A percentile compares a stretch with the other conserved stretches of the same genome.
Evolutionary conservation across 2,329 filamentous ascomycete species (phyloP).

Genomic region (Penicillium sp.): DNA sequence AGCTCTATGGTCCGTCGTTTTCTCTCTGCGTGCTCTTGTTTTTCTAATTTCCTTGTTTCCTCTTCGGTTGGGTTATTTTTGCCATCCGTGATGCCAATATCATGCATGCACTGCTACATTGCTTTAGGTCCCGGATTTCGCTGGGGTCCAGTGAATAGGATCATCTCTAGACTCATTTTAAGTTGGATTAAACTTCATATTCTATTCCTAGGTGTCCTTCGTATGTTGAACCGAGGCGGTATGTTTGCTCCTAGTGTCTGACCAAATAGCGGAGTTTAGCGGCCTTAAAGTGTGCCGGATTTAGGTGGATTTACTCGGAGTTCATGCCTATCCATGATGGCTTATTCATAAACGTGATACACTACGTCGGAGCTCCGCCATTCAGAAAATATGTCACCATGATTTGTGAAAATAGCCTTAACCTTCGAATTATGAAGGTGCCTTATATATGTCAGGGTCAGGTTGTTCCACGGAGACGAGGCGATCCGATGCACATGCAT

Average conservation of each 20-base stretch:
- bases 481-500: too few species aligned
- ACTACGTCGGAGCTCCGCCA: too few species aligned
- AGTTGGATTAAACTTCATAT: too few species aligned
- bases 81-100: constrained; percentile 24
- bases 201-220: too few species aligned
- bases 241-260: constrained; percentile 39
- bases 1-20: constrained; percentile 16
- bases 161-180: constrained; percentile 9
- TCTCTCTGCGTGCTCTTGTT: constrained; percentile 19
- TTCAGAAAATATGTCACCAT: too few species aligned
- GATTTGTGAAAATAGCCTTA: too few species aligned
- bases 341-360: too few species aligned
- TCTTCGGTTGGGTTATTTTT: constrained; percentile 14
- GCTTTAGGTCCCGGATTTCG: constrained; percentile 12
- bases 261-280: not conserved
- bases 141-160: constrained; percentile 19
- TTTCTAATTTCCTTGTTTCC: constrained; percentile 21
- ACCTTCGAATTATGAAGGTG: too few species aligned
- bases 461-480: too few species aligned
- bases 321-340: too few species aligned
- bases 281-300: not conserved
- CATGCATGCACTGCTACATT: constrained; percentile 17
- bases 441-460: too few species aligned
- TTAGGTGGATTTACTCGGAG: constrained; percentile 19
- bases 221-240: not conserved